Evolutionary conservation across 208 protist genomes (phyloP), one percentile per base, ranked within the genome.

Genomic region (Borovskyia barvae): DNA sequence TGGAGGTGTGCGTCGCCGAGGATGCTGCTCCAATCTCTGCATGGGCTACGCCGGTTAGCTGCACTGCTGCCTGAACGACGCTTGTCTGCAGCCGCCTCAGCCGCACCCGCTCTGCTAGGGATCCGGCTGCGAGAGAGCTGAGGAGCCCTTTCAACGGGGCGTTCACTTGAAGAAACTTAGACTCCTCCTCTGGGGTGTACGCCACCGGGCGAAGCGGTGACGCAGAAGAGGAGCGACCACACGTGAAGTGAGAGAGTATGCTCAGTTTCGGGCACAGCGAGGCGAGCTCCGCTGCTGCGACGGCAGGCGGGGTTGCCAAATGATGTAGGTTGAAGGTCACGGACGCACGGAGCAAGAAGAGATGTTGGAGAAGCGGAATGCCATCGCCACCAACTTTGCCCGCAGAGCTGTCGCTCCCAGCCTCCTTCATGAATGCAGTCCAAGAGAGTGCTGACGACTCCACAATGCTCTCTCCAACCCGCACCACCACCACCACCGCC

Each of bases 61-160:
- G 46, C 39, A 70, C 63, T 4, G 54, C 24, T 17, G 63, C 57
- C 15, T 41, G 40, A 20, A 50, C 41, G 39, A 67, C 17, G 7
- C 42, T n/a, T 2, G 35, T 71, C 14, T 50, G 48, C 19, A 42
- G 42, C 25, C 40, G 57, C 14, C 60, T 58, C 53, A 67, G 41
- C 45, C 40, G 52, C n/a, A 40, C 22, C 20, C 53, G 72, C 22
- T 62, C 56, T 12, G 46, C 11, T 5, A 85, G 60, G 2, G 72
- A 57, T 5, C 26, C 42, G 22, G 50, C 12, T 14, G 70, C 70
- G 39, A 82, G 78, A 24, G 50, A 56, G 43, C 25, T 17, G 30
- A 85, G 48, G 12, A 79, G 35, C 22, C 64, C 51, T 19, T 55
- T 46, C 29, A 85, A 64, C 8, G 63, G 14, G 7, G 54, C 39